Evolutionary conservation across 495 filamentous ascomycete species (phyloP), one percentile per base, ranked within the genome.

Genomic region (Annulohypoxylon maeteangense): DNA sequence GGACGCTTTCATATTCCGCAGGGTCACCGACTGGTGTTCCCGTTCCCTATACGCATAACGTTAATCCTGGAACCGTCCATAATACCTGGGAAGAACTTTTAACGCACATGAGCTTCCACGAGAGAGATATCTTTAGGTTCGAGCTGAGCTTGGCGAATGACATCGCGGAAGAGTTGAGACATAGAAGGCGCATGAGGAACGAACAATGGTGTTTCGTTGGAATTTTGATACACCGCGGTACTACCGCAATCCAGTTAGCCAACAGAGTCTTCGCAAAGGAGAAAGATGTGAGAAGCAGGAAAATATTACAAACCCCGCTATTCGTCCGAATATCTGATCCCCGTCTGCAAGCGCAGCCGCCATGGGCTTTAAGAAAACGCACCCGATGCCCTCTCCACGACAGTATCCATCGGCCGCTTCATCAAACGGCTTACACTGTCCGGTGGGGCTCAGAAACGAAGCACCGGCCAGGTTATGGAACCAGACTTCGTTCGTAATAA

Each of bases 11-110:
- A 2, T 59, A 67, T 14, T 77, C 75, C 0, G 27, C 70, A 31
- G 68, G 54, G 73, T 93, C 91, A 1, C 91, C 91, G 7, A 87
- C 89, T 59, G 90, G 89, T 0, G 91, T 93, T 3, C 91, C 91
- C 1, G 91, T 93, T 7, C 91, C 91, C 47, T 51, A n/a, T 51
- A 29, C 10, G 1, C 45, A 50, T 16, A 27, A 4, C 3, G 12
- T 51, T 29, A 51, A 23, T 29, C 27, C 22, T 27, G 12, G 4
- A n/a, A 29, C 23, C 20, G 12, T n/a, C n/a, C n/a, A n/a, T n/a
- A n/a, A n/a, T n/a, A n/a, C n/a, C n/a, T n/a, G n/a, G n/a, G n/a
- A n/a, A n/a, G 29, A 6, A 29, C 47, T 44, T 44, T 8, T n/a
- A 4, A 51, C 47, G 22, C 25, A 51, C 47, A 71, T 94, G 91